Base-by-base conservation (phyloP, 331 rosid species). In the Erythrophleum ivorense region DNA sequence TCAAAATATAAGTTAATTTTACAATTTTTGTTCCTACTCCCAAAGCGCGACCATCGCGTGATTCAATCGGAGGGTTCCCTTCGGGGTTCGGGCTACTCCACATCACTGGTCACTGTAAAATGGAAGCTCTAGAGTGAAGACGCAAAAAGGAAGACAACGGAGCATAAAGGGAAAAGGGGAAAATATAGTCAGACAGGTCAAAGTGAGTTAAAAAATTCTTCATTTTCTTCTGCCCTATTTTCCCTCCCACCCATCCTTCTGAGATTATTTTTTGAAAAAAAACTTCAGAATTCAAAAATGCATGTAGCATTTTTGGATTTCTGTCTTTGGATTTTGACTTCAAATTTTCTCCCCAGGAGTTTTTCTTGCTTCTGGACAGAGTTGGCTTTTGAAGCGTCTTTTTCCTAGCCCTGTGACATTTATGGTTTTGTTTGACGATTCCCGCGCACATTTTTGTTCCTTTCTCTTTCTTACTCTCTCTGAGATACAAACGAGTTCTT, bases 241-340 rank as follows among this genome's bases (percentile, higher is more conserved):
- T 71, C 63, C 77, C 77, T 71, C 77, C 62, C 76, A 7, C 4
- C 7, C 45, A 3, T 50, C 43, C 46, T 62, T 48, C 75, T 3
- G 58, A 10, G 34, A 13, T 13, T 34, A 2, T 48, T 6, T 71
- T 71, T 48, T 53, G 9, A 1, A 3, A 72, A 29, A 33, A 72
- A 7, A 1, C 29, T 15, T 52, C 46, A 0, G 2, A 15, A 3
- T 71, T 49, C 48, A 9, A 9, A n/a, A 33, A 72, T 72, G 63
- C 77, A 15, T 8, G 77, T 16, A 9, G 15, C 31, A 16, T 31
- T 3, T 16, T 2, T 50, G 46, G 59, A 43, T 46, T 71, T 71
- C 24, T 19, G 40, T 48, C 45, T 71, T 49, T 15, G 19, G 38
- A 19, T 5, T 46, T 24, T 13, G 34, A 19, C 9, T 50, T 46